Conservation (phyloP, 2,329 filamentous ascomycete species). For the Aspergillus ustus region DNA sequence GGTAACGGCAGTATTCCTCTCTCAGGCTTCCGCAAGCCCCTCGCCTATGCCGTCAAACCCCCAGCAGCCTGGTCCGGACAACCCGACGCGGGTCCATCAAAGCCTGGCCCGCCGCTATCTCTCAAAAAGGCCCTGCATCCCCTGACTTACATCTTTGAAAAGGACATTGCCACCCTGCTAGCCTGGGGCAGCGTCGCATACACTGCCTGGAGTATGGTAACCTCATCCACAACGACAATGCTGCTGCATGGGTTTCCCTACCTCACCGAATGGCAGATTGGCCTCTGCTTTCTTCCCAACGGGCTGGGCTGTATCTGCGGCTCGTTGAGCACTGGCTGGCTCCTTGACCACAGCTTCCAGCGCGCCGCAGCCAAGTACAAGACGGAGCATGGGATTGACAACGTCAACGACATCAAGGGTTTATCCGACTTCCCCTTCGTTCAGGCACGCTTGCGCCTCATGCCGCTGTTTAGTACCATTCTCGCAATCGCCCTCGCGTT, state of each 20-base stretch:
- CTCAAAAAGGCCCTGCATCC: constrained; percentile 43
- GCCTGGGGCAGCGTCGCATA: constrained; percentile 53
- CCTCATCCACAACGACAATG: constrained; percentile 50
- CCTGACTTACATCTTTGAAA: constrained; percentile 49
- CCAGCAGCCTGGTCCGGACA: constrained; percentile 5
- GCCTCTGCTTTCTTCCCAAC: constrained; percentile 49
- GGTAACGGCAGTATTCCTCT: constrained; percentile 47
- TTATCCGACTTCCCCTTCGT: constrained; percentile 2
- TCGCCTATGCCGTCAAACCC: constrained; percentile 36
- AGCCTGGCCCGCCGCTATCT: constrained; percentile 27
- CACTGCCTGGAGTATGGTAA: constrained; percentile 56
- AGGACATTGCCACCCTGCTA: constrained; percentile 52
- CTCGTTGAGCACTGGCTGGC: constrained; percentile 20
- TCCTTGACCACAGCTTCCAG: constrained; percentile 20
- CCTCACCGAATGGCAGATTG: constrained; percentile 46
- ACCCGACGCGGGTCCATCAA: too few relatives aligned
- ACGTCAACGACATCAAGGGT: not conserved
- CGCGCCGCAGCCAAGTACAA: constrained; percentile 9
- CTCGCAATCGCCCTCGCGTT: constrained; percentile 25
- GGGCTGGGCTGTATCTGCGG: constrained; percentile 35
- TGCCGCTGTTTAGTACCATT: constrained; percentile 13
- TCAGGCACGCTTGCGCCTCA: constrained; percentile 9
- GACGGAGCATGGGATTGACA: not conserved
- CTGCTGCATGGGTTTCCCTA: constrained; percentile 34
- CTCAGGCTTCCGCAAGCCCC: constrained; percentile 46